Conservation (phyloP, 2,329 filamentous ascomycete genomes). For the Aspergillus sp. region DNA sequence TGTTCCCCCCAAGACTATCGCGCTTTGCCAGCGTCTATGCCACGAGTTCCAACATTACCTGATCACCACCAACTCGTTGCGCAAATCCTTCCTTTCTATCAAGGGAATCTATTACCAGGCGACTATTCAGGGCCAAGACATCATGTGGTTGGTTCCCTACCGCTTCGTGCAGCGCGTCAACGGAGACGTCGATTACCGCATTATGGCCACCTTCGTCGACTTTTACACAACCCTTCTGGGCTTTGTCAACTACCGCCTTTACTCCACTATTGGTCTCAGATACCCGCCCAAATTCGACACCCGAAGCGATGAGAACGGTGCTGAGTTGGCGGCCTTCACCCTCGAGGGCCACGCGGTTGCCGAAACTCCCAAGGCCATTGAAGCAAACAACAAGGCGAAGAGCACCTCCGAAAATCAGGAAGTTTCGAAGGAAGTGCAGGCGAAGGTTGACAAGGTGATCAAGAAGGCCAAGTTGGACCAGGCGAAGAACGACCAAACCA, state of each 20-base stretch:
- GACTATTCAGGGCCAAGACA: conserved; percentile 93
- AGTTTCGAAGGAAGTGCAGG: conserved; percentile 69
- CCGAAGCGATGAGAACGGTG: conserved; percentile 82
- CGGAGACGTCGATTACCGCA: conserved; percentile 93
- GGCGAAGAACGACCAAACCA: conserved; percentile 43
- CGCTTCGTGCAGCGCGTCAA: conserved; percentile 95
- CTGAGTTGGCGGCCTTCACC: conserved; percentile 86
- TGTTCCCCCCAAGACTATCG: conserved; percentile 93
- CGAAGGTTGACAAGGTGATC: conserved; percentile 60
- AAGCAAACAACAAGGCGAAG: conserved; percentile 54
- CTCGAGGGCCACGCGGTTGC: conserved; percentile 71
- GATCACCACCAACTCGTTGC: conserved; percentile 84
- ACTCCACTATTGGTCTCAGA: conserved; percentile 85
- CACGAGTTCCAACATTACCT: conserved; percentile 98
- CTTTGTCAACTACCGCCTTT: conserved; percentile 94
- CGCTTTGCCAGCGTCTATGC: conserved; percentile 86
- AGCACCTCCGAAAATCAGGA: conserved; percentile 52
- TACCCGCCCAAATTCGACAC: conserved; percentile 95
- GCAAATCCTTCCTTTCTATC: conserved; percentile 96
- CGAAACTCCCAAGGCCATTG: conserved; percentile 49
- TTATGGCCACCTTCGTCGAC: conserved; percentile 98
- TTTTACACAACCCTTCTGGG: conserved; percentile 97
- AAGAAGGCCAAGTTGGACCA: conserved; percentile 43
- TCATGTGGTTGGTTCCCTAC: conserved; percentile 96
- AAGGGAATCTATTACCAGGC: conserved; percentile 99